Conservation (phyloP, 2,329 filamentous ascomycete genomes). For the Trichoderma harzianum region DNA sequence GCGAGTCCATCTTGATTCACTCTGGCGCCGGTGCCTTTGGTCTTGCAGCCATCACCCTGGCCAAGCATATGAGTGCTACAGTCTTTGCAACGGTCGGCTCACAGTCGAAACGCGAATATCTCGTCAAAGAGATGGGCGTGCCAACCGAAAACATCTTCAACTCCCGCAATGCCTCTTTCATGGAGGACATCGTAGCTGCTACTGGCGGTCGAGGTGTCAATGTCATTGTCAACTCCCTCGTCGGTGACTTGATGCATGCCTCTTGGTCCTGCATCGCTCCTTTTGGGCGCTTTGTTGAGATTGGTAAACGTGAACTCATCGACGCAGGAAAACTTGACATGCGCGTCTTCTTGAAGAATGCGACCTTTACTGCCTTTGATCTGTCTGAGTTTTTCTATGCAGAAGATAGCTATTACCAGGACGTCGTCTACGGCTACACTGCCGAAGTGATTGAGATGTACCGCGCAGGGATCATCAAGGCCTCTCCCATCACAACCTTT, state of each 20-base stretch:
- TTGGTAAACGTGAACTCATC: slow-evolving; percentile 12
- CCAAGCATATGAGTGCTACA: slow-evolving; percentile 21
- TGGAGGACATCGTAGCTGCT: slow-evolving; percentile 20
- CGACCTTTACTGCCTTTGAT: slow-evolving; percentile 11
- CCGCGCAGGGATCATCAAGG: neutral
- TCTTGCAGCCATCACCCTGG: slow-evolving; percentile 22
- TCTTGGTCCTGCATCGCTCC: slow-evolving; percentile 1
- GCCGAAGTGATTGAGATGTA: slow-evolving; percentile 13
- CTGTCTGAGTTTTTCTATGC: slow-evolving; percentile 21
- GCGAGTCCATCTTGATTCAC: slow-evolving; percentile 25
- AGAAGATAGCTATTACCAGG: neutral
- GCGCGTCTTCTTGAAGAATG: slow-evolving; percentile 9
- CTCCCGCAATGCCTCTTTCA: slow-evolving; percentile 26
- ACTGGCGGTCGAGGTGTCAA: slow-evolving; percentile 27
- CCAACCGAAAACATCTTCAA: slow-evolving; percentile 29
- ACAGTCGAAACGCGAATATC: slow-evolving; percentile 26
- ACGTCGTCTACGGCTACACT: neutral
- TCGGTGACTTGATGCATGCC: neutral
- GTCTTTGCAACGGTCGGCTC: slow-evolving; percentile 31
- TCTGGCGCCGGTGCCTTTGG: slow-evolving; percentile 23
- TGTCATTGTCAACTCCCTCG: slow-evolving; percentile 31
- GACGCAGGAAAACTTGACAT: slow-evolving; percentile 5
- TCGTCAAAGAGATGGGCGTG: slow-evolving; percentile 28
- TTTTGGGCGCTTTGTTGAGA: slow-evolving; percentile 14
- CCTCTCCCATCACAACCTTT: neutral